Percentiles rank a stretch among this genome's conserved stretches.
phyloP scores from a whole-genome alignment of 371 early-diverging fungal species.

The Mucor mucedo region DNA sequence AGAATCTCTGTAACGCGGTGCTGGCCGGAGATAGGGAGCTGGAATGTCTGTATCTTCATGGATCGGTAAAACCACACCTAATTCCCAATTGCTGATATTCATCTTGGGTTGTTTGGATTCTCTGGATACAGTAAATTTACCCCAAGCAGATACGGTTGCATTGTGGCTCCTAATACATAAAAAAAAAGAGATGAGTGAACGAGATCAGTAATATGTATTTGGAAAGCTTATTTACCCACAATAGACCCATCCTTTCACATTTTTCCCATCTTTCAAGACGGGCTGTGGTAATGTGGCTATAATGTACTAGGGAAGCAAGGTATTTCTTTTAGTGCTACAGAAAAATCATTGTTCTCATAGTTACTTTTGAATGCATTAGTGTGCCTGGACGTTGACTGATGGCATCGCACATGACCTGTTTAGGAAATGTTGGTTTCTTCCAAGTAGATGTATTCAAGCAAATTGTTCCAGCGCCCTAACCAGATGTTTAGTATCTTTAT shows the following conservation, averaged over 20 bases:
- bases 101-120: conserved; percentile 38
- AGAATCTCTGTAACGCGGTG: conserved; percentile 35
- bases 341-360: no score
- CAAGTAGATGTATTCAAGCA: conserved; percentile 40
- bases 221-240: conserved; percentile 33
- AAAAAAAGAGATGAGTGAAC: no score
- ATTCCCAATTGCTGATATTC: conserved; percentile 56
- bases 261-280: neutral
- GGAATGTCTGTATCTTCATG: conserved; percentile 37
- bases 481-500: no score
- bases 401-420: conserved; percentile 47
- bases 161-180: conserved; percentile 45
- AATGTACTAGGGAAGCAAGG: conserved; percentile 34
- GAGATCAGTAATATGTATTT: no score
- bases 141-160: conserved; percentile 53
- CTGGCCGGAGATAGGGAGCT: conserved; percentile 43
- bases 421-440: conserved; percentile 47
- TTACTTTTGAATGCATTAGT: conserved; percentile 54
- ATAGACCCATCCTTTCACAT: conserved; percentile 48
- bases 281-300: conserved; percentile 33
- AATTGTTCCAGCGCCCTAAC: conserved; percentile 51
- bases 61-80: conserved; percentile 50
- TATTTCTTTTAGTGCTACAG: no score
- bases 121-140: conserved; percentile 34
- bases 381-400: conserved; percentile 49